Evolutionary conservation across 1,139 yeast species (phyloP), one percentile per base, ranked within the genome.

Genomic region (Geotrichum carabidarum): DNA sequence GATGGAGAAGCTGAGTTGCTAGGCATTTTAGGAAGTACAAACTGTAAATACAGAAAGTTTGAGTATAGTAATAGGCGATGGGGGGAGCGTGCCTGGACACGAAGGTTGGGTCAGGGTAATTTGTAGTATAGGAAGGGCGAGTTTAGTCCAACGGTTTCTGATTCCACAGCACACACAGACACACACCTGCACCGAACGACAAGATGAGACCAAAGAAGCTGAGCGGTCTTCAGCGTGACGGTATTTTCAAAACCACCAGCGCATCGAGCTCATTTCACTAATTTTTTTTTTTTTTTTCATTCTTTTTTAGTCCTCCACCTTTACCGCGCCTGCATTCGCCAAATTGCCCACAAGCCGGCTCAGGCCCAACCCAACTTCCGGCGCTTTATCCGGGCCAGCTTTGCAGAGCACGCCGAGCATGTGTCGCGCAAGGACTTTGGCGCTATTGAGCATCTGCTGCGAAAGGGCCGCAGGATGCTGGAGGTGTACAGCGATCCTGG

Each of bases 371-470:
- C 55, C 6, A 64, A 65, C 44, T 72, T 70, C 57, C 56, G 60
- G 12, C 53, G 47, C 2, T 79, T 71, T 62, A 67, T 78, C 8
- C 76, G 84, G 48, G 67, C 64, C 11, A 95, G 88, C 66, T 93
- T 93, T 67, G 73, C 68, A n/a, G 81, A 81, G 63, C 76, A 83
- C 67, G 27, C 27, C 5, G 72, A 74, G 48, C 63, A 69, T 35
- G 69, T 91, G 14, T 82, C 86, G 36, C 83, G 87, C 66, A 84
- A 88, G 64, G 96, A 88, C 65, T 91, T 91, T 67, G 77, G 84
- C 38, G 87, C 96, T 1, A 82, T 93, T 50, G 99, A 93, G 68
- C 93, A 90, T 71, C 74, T 93, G 48, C 69, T 93, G 41, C 74
- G 99, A 55, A 78, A 79, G 9, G 99, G 98, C 1, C 76, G 79